Evolutionary conservation across 345 rosid species (phyloP).

Genomic region (rapeseed (Brassica napus)): Da-Ae NC_063434.1:23448501-23449000

Average conservation of each 20-base stretch:
- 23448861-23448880: slow-evolving; percentile 98
- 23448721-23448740: slow-evolving; percentile 87
- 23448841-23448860: slow-evolving; percentile 95
- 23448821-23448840: slow-evolving; percentile 87
- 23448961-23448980: slow-evolving; percentile 87
- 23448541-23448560: slow-evolving; percentile 27
- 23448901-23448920: slow-evolving; percentile 11
- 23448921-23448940: neutral
- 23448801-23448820: neutral
- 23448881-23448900: slow-evolving; percentile 30
- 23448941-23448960: neutral
- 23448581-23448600: slow-evolving; percentile 55
- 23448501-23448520: slow-evolving; percentile 30
- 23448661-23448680: neutral
- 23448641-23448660: neutral
- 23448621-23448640: neutral
- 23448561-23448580: slow-evolving; percentile 9
- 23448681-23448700: slow-evolving; percentile 76
- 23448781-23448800: neutral
- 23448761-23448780: neutral
- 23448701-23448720: slow-evolving; percentile 82
- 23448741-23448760: slow-evolving; percentile 60
- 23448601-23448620: slow-evolving; percentile 65
- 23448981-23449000: slow-evolving; percentile 95
- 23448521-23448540: slow-evolving; percentile 14